phyloP scores from a whole-genome alignment of 345 rosid species.

The Brassica nigra region DNA sequence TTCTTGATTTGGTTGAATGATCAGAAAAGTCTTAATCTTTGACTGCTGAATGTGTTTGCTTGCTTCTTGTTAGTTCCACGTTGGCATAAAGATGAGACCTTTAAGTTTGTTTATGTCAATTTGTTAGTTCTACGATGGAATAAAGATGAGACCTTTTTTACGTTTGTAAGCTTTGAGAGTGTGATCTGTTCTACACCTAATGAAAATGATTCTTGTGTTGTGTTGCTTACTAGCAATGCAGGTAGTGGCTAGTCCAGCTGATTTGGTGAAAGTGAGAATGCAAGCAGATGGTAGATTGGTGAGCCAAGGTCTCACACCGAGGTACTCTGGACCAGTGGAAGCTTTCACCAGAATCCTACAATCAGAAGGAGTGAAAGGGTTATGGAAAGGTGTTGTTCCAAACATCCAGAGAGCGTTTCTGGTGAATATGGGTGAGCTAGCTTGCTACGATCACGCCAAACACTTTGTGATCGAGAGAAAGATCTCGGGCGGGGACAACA shows the following conservation, averaged over 20 bases:
- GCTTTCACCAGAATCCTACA: slow-evolving; percentile 60
- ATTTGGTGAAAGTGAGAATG: slow-evolving; percentile 91
- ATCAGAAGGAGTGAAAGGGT: slow-evolving; percentile 60
- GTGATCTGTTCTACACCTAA: background rate
- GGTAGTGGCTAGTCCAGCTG: slow-evolving; percentile 92
- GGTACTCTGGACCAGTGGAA: slow-evolving; percentile 66
- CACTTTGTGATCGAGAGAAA: slow-evolving; percentile 54
- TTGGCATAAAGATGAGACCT: background rate
- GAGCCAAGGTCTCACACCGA: slow-evolving; percentile 64
- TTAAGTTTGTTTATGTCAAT: background rate
- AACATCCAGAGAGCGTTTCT: slow-evolving; percentile 85
- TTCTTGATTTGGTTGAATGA: background rate
- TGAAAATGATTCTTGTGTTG: slow-evolving; percentile 7
- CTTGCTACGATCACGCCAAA: slow-evolving; percentile 92
- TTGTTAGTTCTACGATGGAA: too few species aligned
- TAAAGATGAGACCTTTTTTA: background rate
- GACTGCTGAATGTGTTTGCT: background rate
- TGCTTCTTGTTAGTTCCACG: too few species aligned
- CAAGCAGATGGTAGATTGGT: slow-evolving; percentile 69
- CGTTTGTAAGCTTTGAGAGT: slow-evolving; percentile 5
- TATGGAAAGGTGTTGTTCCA: slow-evolving; percentile 89
- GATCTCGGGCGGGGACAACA: slow-evolving; percentile 58
- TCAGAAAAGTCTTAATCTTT: background rate
- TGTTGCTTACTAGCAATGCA: slow-evolving; percentile 48
- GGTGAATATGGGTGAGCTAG: slow-evolving; percentile 91